These are phyloP conservation scores for Rhizopus arrhizus DNA, from an alignment of 371 early-diverging fungal species.

Conservation along the genomic window DNA sequence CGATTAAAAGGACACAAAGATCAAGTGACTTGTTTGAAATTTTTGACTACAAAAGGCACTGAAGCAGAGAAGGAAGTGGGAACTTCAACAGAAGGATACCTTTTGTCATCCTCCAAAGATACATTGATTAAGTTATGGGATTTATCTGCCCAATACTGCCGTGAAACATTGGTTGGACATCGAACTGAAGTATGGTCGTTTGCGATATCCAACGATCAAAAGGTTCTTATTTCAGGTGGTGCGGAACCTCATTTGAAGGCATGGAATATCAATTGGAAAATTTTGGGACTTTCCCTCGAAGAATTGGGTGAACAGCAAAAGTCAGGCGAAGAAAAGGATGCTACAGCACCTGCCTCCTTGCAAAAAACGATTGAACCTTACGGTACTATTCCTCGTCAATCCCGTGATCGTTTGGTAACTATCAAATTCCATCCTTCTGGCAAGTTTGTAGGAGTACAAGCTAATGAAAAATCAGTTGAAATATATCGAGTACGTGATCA, in stretches of 20 bases:
- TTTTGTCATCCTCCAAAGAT: slow-evolving; percentile 91
- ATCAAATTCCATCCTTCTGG: slow-evolving; percentile 78
- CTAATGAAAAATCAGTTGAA: slow-evolving; percentile 81
- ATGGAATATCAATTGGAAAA: slow-evolving; percentile 78
- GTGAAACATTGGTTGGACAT: slow-evolving; percentile 92
- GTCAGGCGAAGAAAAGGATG: slow-evolving; percentile 31
- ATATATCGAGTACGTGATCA: slow-evolving; percentile 75
- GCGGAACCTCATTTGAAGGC: slow-evolving; percentile 84
- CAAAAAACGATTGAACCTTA: slow-evolving; percentile 65
- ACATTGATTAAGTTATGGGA: slow-evolving; percentile 96
- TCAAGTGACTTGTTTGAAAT: slow-evolving; percentile 76
- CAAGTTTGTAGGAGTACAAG: slow-evolving; percentile 75
- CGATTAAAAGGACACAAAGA: slow-evolving; percentile 94
- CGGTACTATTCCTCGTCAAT: slow-evolving; percentile 79
- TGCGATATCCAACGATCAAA: slow-evolving; percentile 63
- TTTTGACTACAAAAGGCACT: slow-evolving; percentile 40
- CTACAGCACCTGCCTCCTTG: slow-evolving; percentile 29
- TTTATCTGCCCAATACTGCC: slow-evolving; percentile 87
- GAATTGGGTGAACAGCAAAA: slow-evolving; percentile 42
- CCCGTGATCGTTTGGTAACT: slow-evolving; percentile 80
- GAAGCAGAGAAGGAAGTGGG: slow-evolving; percentile 39
- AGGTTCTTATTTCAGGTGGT: slow-evolving; percentile 80
- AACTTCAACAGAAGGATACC: slow-evolving; percentile 59
- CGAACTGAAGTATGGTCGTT: slow-evolving; percentile 92
- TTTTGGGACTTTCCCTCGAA: slow-evolving; percentile 48